Evolutionary conservation across 2,329 filamentous ascomycete genomes (phyloP), one percentile per base, ranked within the genome.

Genomic region (Chrysoporthe austroafricana): DNA sequence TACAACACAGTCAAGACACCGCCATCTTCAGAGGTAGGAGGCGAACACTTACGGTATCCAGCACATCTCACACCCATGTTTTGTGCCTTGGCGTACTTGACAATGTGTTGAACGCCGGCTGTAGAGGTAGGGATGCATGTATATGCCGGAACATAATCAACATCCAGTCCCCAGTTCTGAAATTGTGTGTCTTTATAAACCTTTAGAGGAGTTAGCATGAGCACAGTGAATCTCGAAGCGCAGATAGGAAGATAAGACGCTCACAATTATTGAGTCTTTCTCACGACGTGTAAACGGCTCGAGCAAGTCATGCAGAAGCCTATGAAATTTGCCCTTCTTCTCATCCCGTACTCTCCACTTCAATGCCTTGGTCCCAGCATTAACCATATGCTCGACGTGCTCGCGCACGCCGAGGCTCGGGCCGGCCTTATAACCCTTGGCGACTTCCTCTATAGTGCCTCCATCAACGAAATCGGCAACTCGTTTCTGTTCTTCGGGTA

Each of bases 71-170:
- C 78, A 5, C 79, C 74, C 69, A 79, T 75, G 1, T 75, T 72
- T 36, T 78, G 72, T 3, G 64, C 62, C 43, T 76, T 76, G 0
- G 80, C 79, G 67, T 74, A 80, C 44, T 73, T 74, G 46, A 83
- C 77, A 43, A 83, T 74, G 43, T 79, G 79, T 46, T 81, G 77
- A 4, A 83, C 71, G 4, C 79, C 81, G 11, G 76, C 73, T 5
- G 80, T 74, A 0, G 79, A 82, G 16, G 73, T 78, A 2, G 81
- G 81, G 11, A 83, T 72, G 65, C 79, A 82, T 0, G 81, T 83
- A 61, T 75, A 77, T 18, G 72, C 73, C 0, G 81, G 80, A 1
- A 73, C 77, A 65, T 82, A 80, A 5, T 74, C 66, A 5, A 82
- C 76, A 1, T 75, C 79, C 26, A 74, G 72, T 1, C 80, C 80